A percentile compares a stretch with the other conserved stretches of the same genome.
Evolutionary conservation across 495 filamentous ascomycete genomes (phyloP).

Genomic region (Niebla homalea): DNA sequence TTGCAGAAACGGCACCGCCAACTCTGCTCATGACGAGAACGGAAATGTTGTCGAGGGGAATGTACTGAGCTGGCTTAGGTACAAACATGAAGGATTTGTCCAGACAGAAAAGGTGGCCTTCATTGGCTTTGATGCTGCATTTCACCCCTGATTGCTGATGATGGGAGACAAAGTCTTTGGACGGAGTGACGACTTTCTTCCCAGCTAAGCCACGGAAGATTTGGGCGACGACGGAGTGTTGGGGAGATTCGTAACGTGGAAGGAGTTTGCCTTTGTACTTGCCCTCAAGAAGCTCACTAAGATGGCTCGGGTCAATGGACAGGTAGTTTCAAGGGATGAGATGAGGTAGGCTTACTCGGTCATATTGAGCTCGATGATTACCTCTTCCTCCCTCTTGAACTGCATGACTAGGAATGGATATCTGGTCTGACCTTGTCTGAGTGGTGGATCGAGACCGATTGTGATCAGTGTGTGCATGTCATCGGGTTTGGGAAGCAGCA

Average conservation of each 20-base stretch:
- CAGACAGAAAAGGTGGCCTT: constrained; percentile 90
- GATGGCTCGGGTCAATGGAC: not conserved
- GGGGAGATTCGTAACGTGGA: constrained; percentile 78
- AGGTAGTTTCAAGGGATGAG: not conserved
- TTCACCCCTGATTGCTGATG: constrained; percentile 92
- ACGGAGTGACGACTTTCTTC: constrained; percentile 87
- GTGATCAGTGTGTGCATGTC: constrained; percentile 90
- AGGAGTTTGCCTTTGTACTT: constrained; percentile 85
- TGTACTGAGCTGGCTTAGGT: constrained; percentile 93
- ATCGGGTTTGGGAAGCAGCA: constrained; percentile 94
- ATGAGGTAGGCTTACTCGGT: constrained; percentile 54
- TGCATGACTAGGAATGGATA: constrained; percentile 99
- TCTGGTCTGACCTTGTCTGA: constrained; percentile 93
- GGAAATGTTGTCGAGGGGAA: constrained; percentile 78
- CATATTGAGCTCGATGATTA: constrained; percentile 92
- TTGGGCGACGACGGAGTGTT: constrained; percentile 81
- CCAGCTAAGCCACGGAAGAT: constrained; percentile 88
- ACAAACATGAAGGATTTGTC: constrained; percentile 99
- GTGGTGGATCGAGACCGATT: constrained; percentile 86
- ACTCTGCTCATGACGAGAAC: constrained; percentile 92
- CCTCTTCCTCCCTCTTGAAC: constrained; percentile 94
- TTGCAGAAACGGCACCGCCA: constrained; percentile 81
- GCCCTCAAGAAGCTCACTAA: constrained; percentile 48
- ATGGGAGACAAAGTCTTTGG: constrained; percentile 81
- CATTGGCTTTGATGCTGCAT: constrained; percentile 97